These are phyloP conservation scores for Neohortaea acidophila DNA, from an alignment of 495 filamentous ascomycete genomes.

Conservation along the genomic window DNA sequence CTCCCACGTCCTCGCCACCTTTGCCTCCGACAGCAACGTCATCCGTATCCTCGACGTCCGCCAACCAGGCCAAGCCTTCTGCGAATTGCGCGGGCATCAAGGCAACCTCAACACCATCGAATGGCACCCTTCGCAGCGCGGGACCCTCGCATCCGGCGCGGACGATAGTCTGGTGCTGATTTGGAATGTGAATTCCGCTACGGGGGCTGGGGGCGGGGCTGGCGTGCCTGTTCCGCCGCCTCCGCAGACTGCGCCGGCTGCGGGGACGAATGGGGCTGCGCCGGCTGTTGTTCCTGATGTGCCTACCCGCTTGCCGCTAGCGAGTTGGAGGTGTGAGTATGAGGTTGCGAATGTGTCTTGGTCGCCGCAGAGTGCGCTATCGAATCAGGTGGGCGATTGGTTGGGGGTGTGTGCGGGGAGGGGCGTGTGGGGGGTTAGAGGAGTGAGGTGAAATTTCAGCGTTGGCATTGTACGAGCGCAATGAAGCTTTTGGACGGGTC, in stretches of 20 bases:
- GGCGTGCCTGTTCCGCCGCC: constrained; percentile 11
- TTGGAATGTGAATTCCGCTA: constrained; percentile 47
- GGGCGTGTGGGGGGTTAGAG: constrained; percentile 83
- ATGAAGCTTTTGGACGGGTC: too few relatives aligned
- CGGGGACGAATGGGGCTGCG: constrained; percentile 20
- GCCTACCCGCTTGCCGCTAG: too few relatives aligned
- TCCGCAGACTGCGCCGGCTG: too few relatives aligned
- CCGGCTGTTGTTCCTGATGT: constrained; percentile 45
- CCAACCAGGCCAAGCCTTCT: constrained; percentile 85
- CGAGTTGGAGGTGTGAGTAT: constrained; percentile 88
- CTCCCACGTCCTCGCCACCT: constrained; percentile 86
- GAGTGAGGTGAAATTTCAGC: too few relatives aligned
- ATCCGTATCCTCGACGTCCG: constrained; percentile 94
- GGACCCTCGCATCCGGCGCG: constrained; percentile 77
- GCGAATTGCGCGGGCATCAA: constrained; percentile 86
- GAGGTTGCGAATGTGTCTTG: constrained; percentile 92
- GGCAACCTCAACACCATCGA: constrained; percentile 81
- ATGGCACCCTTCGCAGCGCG: constrained; percentile 79
- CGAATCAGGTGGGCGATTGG: constrained; percentile 75
- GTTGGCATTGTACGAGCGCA: too few relatives aligned
- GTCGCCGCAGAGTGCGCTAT: constrained; percentile 64
- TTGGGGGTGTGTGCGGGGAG: constrained; percentile 82
- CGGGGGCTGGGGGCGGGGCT: neutral
- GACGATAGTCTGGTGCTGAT: constrained; percentile 83
- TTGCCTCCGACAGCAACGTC: constrained; percentile 81